Conservation (phyloP, 2,329 filamentous ascomycete species). For the Orbilia ellipsospora region DNA sequence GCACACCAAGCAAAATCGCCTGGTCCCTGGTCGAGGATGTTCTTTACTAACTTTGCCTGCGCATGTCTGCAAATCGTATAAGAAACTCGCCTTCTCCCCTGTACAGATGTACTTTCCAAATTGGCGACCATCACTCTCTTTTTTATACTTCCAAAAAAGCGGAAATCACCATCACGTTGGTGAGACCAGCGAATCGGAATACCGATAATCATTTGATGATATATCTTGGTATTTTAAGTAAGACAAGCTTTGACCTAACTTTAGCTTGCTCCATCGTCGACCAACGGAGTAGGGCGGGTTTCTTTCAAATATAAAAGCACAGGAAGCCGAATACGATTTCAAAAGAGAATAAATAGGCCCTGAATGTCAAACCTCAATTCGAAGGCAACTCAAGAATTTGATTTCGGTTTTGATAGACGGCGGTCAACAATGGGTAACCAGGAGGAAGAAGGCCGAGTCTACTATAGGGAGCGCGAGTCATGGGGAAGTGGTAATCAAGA, state of each 20-base stretch:
- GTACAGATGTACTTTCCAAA: constrained; percentile 50
- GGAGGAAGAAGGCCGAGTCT: constrained; percentile 45
- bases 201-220: constrained; percentile 47
- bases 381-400: constrained; percentile 44
- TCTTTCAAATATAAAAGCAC: constrained; percentile 13
- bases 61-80: constrained; percentile 52
- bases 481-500: constrained; percentile 46
- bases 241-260: constrained; percentile 28
- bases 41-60: constrained; percentile 43
- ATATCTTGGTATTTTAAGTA: constrained; percentile 31
- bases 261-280: constrained; percentile 33
- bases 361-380: constrained; percentile 53
- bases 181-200: constrained; percentile 53
- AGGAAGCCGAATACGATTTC: constrained; percentile 34
- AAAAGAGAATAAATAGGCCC: constrained; percentile 13
- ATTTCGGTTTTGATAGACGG: constrained; percentile 52
- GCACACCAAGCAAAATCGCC: constrained; percentile 37
- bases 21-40: constrained; percentile 39
- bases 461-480: constrained; percentile 51
- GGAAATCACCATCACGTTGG: constrained; percentile 43
- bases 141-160: constrained; percentile 45
- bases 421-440: constrained; percentile 51
- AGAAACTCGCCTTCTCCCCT: constrained; percentile 54
- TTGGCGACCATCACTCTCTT: constrained; percentile 56
- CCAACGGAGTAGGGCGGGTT: constrained; percentile 10